phyloP scores from a whole-genome alignment of 2,329 filamentous ascomycete genomes.

The Boeremia lycopersici region DNA sequence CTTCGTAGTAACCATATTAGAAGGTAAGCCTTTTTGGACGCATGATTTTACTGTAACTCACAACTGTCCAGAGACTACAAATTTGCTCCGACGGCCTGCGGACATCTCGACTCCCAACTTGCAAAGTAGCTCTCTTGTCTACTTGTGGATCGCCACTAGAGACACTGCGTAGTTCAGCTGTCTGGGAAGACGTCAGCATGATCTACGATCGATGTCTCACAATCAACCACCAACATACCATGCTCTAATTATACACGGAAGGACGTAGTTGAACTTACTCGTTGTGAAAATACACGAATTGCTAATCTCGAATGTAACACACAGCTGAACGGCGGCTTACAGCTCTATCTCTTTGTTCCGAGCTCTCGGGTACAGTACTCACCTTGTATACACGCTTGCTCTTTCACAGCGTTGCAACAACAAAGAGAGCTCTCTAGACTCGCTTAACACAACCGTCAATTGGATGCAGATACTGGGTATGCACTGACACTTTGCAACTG shows the following conservation, averaged over 20 bases:
- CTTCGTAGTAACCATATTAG: too few species aligned
- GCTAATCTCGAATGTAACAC: background rate
- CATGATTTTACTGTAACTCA: too few species aligned
- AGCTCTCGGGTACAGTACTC: background rate
- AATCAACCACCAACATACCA: background rate
- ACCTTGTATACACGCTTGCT: background rate
- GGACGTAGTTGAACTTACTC: background rate
- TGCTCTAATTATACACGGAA: background rate
- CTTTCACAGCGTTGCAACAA: background rate
- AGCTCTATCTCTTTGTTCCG: conserved; percentile 4
- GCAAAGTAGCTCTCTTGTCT: too few species aligned
- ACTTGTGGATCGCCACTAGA: too few species aligned
- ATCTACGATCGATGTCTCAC: background rate
- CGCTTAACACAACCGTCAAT: background rate
- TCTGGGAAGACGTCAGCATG: too few species aligned
- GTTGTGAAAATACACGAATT: background rate
- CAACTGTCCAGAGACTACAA: too few species aligned
- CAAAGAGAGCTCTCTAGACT: background rate
- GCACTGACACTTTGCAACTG: background rate
- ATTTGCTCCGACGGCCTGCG: too few species aligned
- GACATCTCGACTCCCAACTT: too few species aligned
- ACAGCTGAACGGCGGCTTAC: background rate
- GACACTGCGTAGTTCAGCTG: too few species aligned
- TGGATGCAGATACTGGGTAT: background rate
- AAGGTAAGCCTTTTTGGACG: too few species aligned